These are phyloP conservation scores for Candida ipomoeae DNA, from an alignment of 805 yeast genomes.

Conservation along the genomic window DNA sequence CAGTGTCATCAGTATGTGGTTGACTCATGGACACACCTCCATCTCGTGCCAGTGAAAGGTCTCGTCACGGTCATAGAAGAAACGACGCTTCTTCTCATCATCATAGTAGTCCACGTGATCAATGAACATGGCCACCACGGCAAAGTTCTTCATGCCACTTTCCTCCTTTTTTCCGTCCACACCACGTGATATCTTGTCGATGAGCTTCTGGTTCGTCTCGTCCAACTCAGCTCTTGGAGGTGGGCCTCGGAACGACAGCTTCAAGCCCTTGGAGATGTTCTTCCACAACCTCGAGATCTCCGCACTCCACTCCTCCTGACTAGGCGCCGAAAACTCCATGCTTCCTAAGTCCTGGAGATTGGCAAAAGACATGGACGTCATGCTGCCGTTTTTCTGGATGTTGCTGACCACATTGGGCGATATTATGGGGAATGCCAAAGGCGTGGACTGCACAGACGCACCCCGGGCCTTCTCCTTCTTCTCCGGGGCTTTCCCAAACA, in stretches of 20 bases:
- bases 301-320: constrained; percentile 58
- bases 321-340: constrained; percentile 41
- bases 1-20: too few relatives aligned
- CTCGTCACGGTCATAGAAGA: constrained; percentile 48
- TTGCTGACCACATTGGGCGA: constrained; percentile 24
- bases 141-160: constrained; percentile 61
- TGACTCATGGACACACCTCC: constrained; percentile 66
- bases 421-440: constrained; percentile 25
- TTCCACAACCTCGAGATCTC: constrained; percentile 67
- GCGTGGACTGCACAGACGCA: constrained; percentile 12
- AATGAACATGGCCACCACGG: constrained; percentile 63
- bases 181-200: constrained; percentile 74
- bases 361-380: constrained; percentile 25
- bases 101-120: constrained; percentile 69
- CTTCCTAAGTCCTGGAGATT: constrained; percentile 24
- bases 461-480: background rate
- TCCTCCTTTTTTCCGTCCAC: constrained; percentile 75
- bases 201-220: constrained; percentile 47
- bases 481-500: constrained; percentile 6
- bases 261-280: constrained; percentile 51
- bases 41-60: constrained; percentile 67
- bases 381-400: constrained; percentile 18
- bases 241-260: constrained; percentile 69
- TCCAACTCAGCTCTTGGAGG: constrained; percentile 61
- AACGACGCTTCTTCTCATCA: constrained; percentile 53